Base-by-base conservation (phyloP, 768 basidiomycete species). In the Amanita inopinata region DNA sequence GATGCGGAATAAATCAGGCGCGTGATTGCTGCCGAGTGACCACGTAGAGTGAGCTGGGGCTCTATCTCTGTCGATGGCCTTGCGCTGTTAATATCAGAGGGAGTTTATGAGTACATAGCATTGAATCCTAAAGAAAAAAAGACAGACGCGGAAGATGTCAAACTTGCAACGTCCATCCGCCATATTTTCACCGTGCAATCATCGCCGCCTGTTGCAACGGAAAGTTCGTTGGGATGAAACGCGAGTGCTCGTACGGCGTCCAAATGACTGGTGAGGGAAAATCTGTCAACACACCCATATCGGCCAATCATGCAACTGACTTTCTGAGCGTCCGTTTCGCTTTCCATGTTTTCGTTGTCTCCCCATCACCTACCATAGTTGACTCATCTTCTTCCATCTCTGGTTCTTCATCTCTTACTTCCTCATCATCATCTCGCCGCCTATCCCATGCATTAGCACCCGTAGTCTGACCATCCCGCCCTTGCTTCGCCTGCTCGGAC, bases 121-220 rank as follows among this genome's bases (percentile, higher is more conserved):
- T 40, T 36, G 47, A 27, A 40, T 24, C 46, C n/a, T n/a, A 42
- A 35, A 24, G 34, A 46, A 53, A 43, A 39, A 28, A 47, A 40
- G 32, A 77, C 88, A 58, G 65, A 92, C 89, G 74, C 73, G 43
- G 80, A 78, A 32, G 83, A 83, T 22, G 87, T 72, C 46, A 92
- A 66, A 51, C 76, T 71, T 30, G 78, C 66, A 11, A 83, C 73
- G 50, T 94, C 88, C 66, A 90, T 75, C 44, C 88, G 74, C 96
- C 96, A 99, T 40, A 97, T 76, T 61, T 99, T 99, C 42, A 98
- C 81, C 5, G 90, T 92, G 57, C 78, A 87, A 57, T 99, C 96
- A 57, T 97, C 94, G 20, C 92, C 89, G 17, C 84, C 96, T 34
- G 85, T 90, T n/a, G 86, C 92, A 41, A 98, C 65, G 53, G 82